phyloP scores from a whole-genome alignment of 2,329 filamentous ascomycete genomes.

The Ophiostoma angusticollis region DNA sequence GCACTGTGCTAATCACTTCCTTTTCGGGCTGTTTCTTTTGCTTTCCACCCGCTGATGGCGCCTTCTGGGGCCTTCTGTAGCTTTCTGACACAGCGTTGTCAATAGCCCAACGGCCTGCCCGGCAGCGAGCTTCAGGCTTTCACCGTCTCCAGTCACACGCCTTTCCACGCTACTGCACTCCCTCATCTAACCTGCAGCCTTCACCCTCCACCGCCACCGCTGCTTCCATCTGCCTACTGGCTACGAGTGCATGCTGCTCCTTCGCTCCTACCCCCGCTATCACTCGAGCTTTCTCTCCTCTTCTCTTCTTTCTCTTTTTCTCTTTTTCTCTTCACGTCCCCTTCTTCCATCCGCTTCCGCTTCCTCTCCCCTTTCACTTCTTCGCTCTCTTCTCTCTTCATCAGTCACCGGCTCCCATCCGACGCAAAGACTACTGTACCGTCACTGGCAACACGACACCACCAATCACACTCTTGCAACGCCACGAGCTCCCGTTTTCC shows the following conservation, averaged over 20 bases:
- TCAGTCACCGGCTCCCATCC: constrained; percentile 9
- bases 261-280: neutral
- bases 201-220: constrained; percentile 8
- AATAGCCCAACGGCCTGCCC: no score
- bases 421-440: constrained; percentile 11
- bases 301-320: constrained; percentile 16
- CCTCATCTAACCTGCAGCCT: neutral
- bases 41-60: constrained; percentile 7
- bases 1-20: constrained; percentile 10
- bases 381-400: constrained; percentile 21
- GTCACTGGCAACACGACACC: no score
- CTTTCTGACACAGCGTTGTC: no score
- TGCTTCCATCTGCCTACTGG: neutral
- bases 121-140: constrained; percentile 3
- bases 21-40: constrained; percentile 7
- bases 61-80: neutral
- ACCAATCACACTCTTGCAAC: neutral
- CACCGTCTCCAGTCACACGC: constrained; percentile 1
- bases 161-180: neutral
- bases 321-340: constrained; percentile 9
- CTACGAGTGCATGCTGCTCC: no score
- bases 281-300: constrained; percentile 17
- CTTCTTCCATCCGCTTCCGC: constrained; percentile 4
- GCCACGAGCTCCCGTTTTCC: no score
- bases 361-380: constrained; percentile 14